phyloP scores from a whole-genome alignment of 2,329 filamentous ascomycete species.

The Didymosphaeria variabile region DNA sequence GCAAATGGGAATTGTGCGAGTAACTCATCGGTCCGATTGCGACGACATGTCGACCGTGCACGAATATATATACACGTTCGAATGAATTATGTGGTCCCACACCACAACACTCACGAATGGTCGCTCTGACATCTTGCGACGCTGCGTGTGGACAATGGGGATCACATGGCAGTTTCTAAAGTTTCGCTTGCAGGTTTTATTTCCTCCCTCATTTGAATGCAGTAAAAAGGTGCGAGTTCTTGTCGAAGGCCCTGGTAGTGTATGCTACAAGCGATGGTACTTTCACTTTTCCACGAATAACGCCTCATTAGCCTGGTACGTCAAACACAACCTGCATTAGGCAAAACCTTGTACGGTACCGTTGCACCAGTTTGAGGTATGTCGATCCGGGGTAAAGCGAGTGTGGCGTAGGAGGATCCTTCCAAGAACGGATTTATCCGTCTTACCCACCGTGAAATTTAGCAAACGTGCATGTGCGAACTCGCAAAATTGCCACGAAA shows the following conservation, averaged over 20 bases:
- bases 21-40: background rate
- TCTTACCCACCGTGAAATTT: background rate
- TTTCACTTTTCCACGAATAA: background rate
- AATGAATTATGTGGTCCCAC: background rate
- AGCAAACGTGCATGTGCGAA: background rate
- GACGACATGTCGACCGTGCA: background rate
- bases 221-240: background rate
- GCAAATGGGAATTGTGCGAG: too few species aligned
- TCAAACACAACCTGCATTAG: background rate
- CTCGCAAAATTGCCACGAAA: too few species aligned
- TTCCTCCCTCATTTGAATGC: background rate
- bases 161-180: background rate
- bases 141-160: background rate
- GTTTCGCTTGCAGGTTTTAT: too few species aligned
- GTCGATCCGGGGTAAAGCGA: background rate
- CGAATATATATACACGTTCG: background rate
- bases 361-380: background rate
- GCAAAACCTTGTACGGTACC: background rate
- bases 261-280: background rate
- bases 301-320: background rate
- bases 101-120: background rate
- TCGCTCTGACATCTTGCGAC: background rate
- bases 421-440: background rate
- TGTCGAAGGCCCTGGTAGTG: background rate
- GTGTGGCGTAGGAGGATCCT: background rate